phyloP scores from a whole-genome alignment of 2,329 filamentous ascomycete species.

The Bipolaris zeicola region DNA sequence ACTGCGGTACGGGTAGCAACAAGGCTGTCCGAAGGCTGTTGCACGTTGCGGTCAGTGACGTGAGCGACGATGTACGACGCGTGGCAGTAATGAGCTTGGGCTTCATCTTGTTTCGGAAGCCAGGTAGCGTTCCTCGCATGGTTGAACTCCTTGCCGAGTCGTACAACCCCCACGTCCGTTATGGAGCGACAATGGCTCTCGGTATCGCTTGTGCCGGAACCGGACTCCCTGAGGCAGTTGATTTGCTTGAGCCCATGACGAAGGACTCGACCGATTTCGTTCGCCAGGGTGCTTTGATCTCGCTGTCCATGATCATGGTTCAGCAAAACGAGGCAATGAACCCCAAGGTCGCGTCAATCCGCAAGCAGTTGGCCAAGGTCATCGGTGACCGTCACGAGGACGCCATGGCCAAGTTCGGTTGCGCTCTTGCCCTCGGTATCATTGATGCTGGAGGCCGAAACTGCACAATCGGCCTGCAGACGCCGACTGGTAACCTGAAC shows the following conservation, averaged over 20 bases:
- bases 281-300: slow-evolving; percentile 91
- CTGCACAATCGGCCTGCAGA: slow-evolving; percentile 97
- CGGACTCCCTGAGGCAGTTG: slow-evolving; percentile 92
- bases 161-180: slow-evolving; percentile 97
- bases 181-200: slow-evolving; percentile 96
- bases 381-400: slow-evolving; percentile 95
- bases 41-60: slow-evolving; percentile 95
- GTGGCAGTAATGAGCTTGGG: slow-evolving; percentile 97
- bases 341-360: slow-evolving; percentile 87
- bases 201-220: slow-evolving; percentile 98
- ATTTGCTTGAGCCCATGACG: slow-evolving; percentile 97
- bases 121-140: slow-evolving; percentile 96
- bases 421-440: slow-evolving; percentile 90
- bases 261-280: slow-evolving; percentile 99
- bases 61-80: slow-evolving; percentile 94
- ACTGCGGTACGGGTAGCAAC: slow-evolving; percentile 97
- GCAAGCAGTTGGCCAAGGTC: slow-evolving; percentile 93
- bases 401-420: slow-evolving; percentile 99
- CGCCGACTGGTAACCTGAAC: slow-evolving; percentile 96
- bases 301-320: slow-evolving; percentile 97
- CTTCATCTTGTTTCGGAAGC: slow-evolving; percentile 98
- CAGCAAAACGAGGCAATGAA: slow-evolving; percentile 99
- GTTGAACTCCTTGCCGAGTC: slow-evolving; percentile 97
- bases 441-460: slow-evolving; percentile 98
- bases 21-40: slow-evolving; percentile 96